Evolutionary conservation across 163 green algal species (phyloP).

Genomic region (Coccomyxa subellipsoidea): DNA sequence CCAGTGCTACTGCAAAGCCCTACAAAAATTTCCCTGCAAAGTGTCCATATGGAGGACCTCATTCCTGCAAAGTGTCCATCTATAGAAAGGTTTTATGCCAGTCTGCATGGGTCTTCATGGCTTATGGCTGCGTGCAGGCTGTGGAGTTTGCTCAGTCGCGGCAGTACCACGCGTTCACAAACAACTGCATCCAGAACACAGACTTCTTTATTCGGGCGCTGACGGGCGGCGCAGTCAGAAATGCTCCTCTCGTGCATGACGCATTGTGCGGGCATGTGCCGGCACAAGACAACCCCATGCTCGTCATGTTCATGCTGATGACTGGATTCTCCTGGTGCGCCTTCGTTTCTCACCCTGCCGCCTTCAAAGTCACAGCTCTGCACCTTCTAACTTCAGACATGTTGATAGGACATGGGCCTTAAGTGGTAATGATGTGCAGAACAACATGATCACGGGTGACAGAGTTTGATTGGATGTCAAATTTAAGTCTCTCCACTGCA

Average conservation of each 20-base stretch:
- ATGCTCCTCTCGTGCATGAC: constrained; percentile 52
- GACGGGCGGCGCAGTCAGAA: constrained; percentile 35
- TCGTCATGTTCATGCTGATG: constrained; percentile 36
- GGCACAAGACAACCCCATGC: constrained; percentile 37
- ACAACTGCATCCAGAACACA: constrained; percentile 55
- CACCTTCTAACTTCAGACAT: too few species aligned
- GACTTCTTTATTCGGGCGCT: constrained; percentile 47
- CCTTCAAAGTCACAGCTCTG: too few species aligned
- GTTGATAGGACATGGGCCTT: too few species aligned
- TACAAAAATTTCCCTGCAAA: too few species aligned
- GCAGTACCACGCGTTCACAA: constrained; percentile 39
- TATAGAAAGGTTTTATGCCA: not conserved
- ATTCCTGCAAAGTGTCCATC: not conserved
- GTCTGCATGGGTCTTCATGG: not conserved
- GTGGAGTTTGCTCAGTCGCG: constrained; percentile 29
- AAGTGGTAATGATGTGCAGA: too few species aligned
- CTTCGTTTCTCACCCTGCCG: not conserved
- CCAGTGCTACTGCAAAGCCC: too few species aligned
- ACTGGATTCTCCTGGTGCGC: constrained; percentile 37
- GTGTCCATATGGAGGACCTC: not conserved
- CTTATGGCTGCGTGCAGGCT: constrained; percentile 10
- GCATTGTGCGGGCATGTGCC: constrained; percentile 39
- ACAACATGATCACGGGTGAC: too few species aligned
- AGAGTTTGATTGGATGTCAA: too few species aligned
- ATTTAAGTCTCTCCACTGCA: too few species aligned